Evolutionary conservation across 1,284 basidiomycete genomes (phyloP).

Genomic region (Ganoderma lucidum): DNA sequence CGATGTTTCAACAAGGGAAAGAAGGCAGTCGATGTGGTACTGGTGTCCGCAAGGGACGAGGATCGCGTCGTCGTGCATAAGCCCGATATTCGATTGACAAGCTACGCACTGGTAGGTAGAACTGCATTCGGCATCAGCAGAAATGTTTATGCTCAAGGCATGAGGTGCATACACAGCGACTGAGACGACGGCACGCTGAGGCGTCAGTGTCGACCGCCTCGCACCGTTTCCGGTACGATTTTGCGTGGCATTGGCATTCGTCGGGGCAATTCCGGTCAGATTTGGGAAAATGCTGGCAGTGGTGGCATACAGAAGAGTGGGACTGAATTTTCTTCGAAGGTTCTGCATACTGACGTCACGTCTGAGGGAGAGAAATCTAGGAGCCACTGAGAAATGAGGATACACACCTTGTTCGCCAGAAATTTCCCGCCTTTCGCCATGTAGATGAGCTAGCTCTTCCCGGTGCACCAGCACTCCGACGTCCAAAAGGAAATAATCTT

Average conservation of each 20-base stretch:
- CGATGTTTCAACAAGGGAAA: constrained; percentile 47
- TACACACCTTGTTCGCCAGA: constrained; percentile 13
- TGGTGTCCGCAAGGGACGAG: constrained; percentile 49
- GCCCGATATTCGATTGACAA: constrained; percentile 45
- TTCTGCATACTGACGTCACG: constrained; percentile 11
- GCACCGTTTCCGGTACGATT: constrained; percentile 3
- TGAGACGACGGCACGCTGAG: constrained; percentile 13
- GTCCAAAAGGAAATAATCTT: not conserved
- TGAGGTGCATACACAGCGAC: constrained; percentile 10
- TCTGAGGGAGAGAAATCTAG: not conserved
- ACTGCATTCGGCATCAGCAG: constrained; percentile 5
- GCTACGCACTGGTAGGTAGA: constrained; percentile 43
- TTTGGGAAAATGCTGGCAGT: constrained; percentile 8
- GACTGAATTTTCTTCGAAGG: constrained; percentile 16
- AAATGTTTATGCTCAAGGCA: not conserved
- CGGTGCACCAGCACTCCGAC: constrained; percentile 7
- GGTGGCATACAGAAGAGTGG: constrained; percentile 7
- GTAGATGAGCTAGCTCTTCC: constrained; percentile 3
- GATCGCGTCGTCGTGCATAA: constrained; percentile 33
- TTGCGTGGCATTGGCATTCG: not conserved
- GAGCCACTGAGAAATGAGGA: not conserved
- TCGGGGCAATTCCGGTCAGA: constrained; percentile 4
- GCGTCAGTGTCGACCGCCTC: constrained; percentile 1
- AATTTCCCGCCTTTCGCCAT: not conserved
- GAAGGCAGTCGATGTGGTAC: constrained; percentile 49